Evolutionary conservation across 2,329 filamentous ascomycete genomes (phyloP).

Genomic region (Ophiocordyceps camponoti-leonardi): DNA sequence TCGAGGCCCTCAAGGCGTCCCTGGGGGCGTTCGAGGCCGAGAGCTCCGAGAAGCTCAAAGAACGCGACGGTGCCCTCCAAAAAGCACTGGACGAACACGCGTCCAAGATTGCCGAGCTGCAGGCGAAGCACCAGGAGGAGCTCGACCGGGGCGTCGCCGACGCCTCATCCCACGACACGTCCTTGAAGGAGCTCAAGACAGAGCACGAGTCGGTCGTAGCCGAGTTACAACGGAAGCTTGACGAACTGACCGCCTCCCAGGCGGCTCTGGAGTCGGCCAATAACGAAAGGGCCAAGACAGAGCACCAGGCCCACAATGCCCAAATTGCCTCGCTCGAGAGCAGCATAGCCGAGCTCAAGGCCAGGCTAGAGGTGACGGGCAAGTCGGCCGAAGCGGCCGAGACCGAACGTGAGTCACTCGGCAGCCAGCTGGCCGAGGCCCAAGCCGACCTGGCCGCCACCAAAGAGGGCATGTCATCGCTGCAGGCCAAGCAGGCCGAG

Average conservation of each 20-base stretch:
- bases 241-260: conserved; percentile 31
- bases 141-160: conserved; percentile 28
- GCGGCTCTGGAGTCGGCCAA: conserved; percentile 25
- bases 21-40: conserved; percentile 24
- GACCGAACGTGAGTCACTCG: conserved; percentile 25
- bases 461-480: conserved; percentile 20
- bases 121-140: conserved; percentile 33
- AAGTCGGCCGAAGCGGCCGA: conserved; percentile 24
- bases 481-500: conserved; percentile 30
- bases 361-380: conserved; percentile 28
- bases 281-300: conserved; percentile 25
- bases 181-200: conserved; percentile 30
- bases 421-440: conserved; percentile 19
- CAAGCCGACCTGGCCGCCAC: conserved; percentile 23
- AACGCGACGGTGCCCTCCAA: conserved; percentile 15
- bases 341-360: conserved; percentile 32
- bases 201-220: conserved; percentile 28
- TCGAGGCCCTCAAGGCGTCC: conserved; percentile 29
- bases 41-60: conserved; percentile 15
- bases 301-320: conserved; percentile 24
- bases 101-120: conserved; percentile 31
- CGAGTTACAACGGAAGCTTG: conserved; percentile 37
- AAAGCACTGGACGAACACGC: conserved; percentile 28
- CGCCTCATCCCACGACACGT: conserved; percentile 27
- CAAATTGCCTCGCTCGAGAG: conserved; percentile 33